Evolutionary conservation across 2,329 filamentous ascomycete genomes (phyloP).

Genomic region (Arthrobotrys sinensis): DNA sequence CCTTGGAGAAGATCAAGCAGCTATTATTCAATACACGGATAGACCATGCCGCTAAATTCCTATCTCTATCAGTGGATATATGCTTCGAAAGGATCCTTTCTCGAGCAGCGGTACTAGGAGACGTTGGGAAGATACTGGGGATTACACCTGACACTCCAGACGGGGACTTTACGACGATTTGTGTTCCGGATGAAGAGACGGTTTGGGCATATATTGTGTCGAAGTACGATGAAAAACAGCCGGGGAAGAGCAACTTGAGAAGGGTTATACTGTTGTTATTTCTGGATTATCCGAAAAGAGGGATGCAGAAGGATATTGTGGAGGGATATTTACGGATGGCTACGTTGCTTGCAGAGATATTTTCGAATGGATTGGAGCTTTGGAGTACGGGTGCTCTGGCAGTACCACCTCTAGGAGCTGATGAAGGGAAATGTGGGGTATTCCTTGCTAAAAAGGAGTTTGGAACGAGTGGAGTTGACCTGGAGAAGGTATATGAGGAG

Average conservation of each 20-base stretch:
- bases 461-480: not conserved
- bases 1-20: conserved; percentile 9
- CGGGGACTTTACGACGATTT: conserved; percentile 22
- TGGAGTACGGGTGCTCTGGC: conserved; percentile 21
- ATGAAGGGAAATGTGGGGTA: conserved; percentile 15
- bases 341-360: not conserved
- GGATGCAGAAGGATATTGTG: not conserved
- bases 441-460: conserved; percentile 42
- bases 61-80: not conserved
- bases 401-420: not conserved
- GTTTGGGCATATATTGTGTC: conserved; percentile 17
- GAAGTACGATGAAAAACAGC: not conserved
- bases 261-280: conserved; percentile 2
- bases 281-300: not conserved
- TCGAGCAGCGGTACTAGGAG: not conserved
- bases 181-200: conserved; percentile 30
- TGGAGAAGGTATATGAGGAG: conserved; percentile 26
- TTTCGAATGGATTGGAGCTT: conserved; percentile 27
- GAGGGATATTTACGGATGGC: conserved; percentile 24
- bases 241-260: conserved; percentile 15
- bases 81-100: conserved; percentile 15
- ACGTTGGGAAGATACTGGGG: not conserved
- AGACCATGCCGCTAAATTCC: conserved; percentile 2
- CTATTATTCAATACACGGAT: conserved; percentile 1
- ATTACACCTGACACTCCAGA: not conserved